Evolutionary conservation across 2,329 filamentous ascomycete species (phyloP).

Genomic region (Cordyceps tenuipes): DNA sequence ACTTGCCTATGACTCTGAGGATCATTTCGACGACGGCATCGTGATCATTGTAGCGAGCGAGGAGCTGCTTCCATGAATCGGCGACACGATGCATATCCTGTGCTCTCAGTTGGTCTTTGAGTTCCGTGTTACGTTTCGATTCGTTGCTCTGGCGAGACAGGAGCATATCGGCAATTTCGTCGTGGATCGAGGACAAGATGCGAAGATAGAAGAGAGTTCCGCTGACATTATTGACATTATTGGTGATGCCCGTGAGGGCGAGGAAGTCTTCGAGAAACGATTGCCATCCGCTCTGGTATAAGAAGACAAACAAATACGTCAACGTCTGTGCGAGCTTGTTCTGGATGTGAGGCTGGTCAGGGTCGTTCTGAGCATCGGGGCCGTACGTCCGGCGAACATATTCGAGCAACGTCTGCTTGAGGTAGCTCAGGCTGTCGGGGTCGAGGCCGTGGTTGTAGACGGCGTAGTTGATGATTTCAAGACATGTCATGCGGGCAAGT

Average conservation of each 20-base stretch:
- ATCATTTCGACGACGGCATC: conserved; percentile 77
- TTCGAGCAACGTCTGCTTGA: conserved; percentile 73
- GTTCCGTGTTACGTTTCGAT: conserved; percentile 73
- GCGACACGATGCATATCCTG: conserved; percentile 86
- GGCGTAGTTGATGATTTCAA: conserved; percentile 91
- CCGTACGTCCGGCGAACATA: conserved; percentile 75
- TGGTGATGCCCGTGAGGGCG: conserved; percentile 57
- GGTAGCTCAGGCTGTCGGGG: conserved; percentile 58
- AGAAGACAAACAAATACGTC: conserved; percentile 82
- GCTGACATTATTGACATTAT: conserved; percentile 59
- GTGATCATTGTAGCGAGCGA: conserved; percentile 66
- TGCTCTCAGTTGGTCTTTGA: conserved; percentile 84
- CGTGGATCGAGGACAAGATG: conserved; percentile 81
- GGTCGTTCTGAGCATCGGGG: conserved; percentile 43
- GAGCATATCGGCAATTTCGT: conserved; percentile 92
- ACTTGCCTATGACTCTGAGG: conserved; percentile 85
- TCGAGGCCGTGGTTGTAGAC: conserved; percentile 75
- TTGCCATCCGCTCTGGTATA: conserved; percentile 83
- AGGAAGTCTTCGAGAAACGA: conserved; percentile 87
- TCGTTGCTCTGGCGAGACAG: conserved; percentile 71
- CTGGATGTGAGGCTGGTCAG: conserved; percentile 72
- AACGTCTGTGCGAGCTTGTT: conserved; percentile 97
- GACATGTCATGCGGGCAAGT: conserved; percentile 76
- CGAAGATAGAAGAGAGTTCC: conserved; percentile 85
- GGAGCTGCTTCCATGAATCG: conserved; percentile 82